These are phyloP conservation scores for Myxozyma neglecta DNA, from an alignment of 805 yeast genomes.

Conservation along the genomic window DNA sequence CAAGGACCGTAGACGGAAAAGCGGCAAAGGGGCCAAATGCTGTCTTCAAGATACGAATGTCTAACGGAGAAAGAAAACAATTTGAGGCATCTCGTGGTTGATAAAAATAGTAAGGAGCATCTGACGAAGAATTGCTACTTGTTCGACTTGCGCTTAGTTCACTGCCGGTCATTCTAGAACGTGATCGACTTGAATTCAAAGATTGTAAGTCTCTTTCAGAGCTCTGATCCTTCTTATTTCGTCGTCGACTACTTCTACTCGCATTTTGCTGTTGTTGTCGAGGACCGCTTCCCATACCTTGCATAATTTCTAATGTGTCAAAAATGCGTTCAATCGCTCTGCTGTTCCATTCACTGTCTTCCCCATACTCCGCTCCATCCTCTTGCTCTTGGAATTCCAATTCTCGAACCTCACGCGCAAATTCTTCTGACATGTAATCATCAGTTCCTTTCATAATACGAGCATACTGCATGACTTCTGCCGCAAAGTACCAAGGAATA, in stretches of 20 bases:
- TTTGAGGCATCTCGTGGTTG: conserved; percentile 71
- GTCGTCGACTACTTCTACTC: conserved; percentile 10
- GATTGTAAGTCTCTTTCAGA: neutral
- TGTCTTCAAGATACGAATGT: conserved; percentile 66
- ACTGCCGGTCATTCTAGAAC: neutral
- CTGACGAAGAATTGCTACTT: conserved; percentile 6
- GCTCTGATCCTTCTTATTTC: neutral
- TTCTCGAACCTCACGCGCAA: conserved; percentile 57
- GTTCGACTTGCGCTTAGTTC: neutral
- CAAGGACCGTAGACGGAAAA: conserved; percentile 66
- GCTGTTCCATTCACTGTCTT: conserved; percentile 54
- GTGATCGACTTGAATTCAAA: conserved; percentile 1
- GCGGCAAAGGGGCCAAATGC: conserved; percentile 61
- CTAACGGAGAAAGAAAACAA: conserved; percentile 74
- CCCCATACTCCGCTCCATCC: conserved; percentile 58
- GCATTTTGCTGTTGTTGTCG: neutral
- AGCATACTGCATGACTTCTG: conserved; percentile 51
- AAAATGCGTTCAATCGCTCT: conserved; percentile 60
- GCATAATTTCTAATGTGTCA: conserved; percentile 46
- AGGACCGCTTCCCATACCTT: conserved; percentile 35
- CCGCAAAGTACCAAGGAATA: conserved; percentile 56
- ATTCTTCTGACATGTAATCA: conserved; percentile 54
- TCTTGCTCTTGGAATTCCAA: conserved; percentile 54
- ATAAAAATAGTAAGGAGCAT: conserved; percentile 63
- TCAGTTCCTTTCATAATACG: conserved; percentile 69